Evolutionary conservation across 129 eudicot genomes (phyloP).

Genomic region (Artemisia tridentata): DNA sequence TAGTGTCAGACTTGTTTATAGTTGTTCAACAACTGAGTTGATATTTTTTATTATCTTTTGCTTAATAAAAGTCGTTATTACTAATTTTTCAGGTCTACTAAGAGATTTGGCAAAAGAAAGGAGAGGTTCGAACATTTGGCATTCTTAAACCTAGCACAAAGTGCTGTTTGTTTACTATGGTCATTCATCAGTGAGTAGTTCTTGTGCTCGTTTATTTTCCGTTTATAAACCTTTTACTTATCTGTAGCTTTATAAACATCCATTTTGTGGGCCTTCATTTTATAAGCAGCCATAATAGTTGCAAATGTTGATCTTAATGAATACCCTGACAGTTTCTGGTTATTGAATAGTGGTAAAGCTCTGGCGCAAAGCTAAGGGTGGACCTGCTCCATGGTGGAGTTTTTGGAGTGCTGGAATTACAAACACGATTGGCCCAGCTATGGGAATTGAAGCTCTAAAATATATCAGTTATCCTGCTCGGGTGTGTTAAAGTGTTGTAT

Average conservation of each 20-base stretch:
- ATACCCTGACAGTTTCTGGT: background rate
- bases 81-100: conserved; percentile 69
- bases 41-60: background rate
- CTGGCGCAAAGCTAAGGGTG: conserved; percentile 66
- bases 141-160: conserved; percentile 88
- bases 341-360: conserved; percentile 67
- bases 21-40: background rate
- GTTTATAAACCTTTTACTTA: background rate
- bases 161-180: conserved; percentile 87
- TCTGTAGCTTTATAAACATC: no score
- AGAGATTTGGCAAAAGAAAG: conserved; percentile 75
- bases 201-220: conserved; percentile 1
- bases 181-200: conserved; percentile 77
- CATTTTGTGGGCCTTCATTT: no score
- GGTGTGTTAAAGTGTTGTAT: conserved; percentile 23
- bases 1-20: conserved; percentile 3
- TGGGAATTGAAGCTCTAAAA: conserved; percentile 97
- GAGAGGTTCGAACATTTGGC: conserved; percentile 94
- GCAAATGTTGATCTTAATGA: no score
- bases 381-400: conserved; percentile 99
- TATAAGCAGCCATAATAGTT: no score
- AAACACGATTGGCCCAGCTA: conserved; percentile 95
- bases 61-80: background rate
- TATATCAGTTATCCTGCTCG: conserved; percentile 98
- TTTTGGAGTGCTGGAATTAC: conserved; percentile 99